Conservation (phyloP, 2,329 filamentous ascomycete genomes). For the Grosmannia huntii region DNA sequence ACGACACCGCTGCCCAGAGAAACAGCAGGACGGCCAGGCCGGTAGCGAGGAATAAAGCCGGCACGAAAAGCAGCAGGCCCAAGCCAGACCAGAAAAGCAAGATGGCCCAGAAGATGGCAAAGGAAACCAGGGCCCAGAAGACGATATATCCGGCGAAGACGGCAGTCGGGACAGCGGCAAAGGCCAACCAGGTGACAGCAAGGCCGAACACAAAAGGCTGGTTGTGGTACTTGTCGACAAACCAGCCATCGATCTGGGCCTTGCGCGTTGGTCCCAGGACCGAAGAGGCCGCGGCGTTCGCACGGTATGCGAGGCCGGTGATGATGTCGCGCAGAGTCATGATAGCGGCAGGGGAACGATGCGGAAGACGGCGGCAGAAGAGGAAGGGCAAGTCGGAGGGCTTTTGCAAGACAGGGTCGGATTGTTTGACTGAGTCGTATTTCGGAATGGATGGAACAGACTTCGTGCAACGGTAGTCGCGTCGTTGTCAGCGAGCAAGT, state of each 20-base stretch:
- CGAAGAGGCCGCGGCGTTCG: background rate
- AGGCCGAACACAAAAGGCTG: background rate
- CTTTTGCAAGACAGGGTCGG: background rate
- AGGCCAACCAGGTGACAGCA: background rate
- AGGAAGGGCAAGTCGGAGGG: background rate
- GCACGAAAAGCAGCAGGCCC: constrained; percentile 10
- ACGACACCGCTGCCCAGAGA: constrained; percentile 6
- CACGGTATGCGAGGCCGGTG: background rate
- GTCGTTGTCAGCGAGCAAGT: background rate
- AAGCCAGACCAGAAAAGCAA: constrained; percentile 11
- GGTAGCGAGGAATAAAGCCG: constrained; percentile 8
- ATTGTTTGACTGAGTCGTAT: background rate
- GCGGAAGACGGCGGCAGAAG: background rate
- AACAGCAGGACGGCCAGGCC: constrained; percentile 4
- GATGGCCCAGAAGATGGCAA: constrained; percentile 9
- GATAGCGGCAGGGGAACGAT: background rate
- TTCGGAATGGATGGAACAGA: background rate
- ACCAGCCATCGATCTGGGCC: background rate
- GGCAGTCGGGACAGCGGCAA: background rate
- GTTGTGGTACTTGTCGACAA: background rate
- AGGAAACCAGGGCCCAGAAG: constrained; percentile 7
- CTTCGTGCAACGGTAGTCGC: background rate
- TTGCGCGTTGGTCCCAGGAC: background rate
- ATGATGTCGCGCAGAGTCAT: background rate
- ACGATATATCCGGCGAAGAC: constrained; percentile 7